Percentiles rank a stretch among this genome's conserved stretches.
These are phyloP conservation scores for Volvox reticuliferus DNA, from an alignment of 139 green algal species.

Conservation along the genomic window DNA sequence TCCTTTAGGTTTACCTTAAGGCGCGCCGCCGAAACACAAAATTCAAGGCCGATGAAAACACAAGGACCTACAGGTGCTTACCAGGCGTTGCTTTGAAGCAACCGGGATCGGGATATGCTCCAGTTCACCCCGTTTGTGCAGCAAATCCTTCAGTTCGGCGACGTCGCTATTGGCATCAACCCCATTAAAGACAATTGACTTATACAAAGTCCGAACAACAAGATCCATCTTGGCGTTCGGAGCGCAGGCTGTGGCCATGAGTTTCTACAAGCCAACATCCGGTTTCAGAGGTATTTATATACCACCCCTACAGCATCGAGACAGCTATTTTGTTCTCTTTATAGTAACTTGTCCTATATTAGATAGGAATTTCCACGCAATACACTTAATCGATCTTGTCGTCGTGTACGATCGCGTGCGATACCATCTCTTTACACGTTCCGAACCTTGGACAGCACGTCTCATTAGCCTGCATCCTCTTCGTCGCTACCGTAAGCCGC, in stretches of 20 bases:
- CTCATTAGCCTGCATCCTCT: background rate
- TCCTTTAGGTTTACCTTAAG: too few species aligned
- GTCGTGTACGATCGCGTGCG: too few species aligned
- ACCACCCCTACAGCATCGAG: too few species aligned
- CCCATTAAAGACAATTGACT: background rate
- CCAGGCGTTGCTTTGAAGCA: slow-evolving; percentile 5
- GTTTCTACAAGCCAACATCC: too few species aligned
- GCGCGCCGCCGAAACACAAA: background rate
- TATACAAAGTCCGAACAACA: background rate
- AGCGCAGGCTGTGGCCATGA: background rate
- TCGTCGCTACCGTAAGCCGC: slow-evolving; percentile 26
- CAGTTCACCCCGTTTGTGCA: background rate
- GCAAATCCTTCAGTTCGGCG: background rate
- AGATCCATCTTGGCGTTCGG: background rate
- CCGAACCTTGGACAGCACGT: background rate
- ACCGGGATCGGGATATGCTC: slow-evolving; percentile 19
- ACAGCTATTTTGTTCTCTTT: too few species aligned
- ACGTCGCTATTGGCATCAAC: background rate
- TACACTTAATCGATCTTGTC: too few species aligned
- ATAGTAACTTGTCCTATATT: too few species aligned
- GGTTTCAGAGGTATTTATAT: too few species aligned
- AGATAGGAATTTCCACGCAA: too few species aligned
- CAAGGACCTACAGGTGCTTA: background rate
- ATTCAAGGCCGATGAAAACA: background rate
- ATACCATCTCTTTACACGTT: too few species aligned